phyloP scores from a whole-genome alignment of 805 yeast species.

The Teunomyces aglyptinius region DNA sequence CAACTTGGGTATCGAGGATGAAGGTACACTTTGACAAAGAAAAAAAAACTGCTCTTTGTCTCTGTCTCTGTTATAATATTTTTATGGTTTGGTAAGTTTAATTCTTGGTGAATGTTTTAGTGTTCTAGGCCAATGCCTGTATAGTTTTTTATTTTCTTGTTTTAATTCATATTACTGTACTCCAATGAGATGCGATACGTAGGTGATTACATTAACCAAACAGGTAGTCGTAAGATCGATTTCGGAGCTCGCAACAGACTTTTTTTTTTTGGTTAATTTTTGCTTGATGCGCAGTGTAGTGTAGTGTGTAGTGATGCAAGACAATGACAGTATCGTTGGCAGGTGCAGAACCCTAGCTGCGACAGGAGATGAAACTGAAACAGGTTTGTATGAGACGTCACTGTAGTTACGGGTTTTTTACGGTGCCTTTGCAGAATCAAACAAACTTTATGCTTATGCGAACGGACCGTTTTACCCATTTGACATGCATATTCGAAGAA shows the following conservation, averaged over 20 bases:
- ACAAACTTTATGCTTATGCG: background rate
- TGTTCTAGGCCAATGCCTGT: constrained; percentile 1
- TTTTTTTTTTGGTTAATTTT: no score
- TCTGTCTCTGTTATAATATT: background rate
- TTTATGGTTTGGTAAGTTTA: constrained; percentile 4
- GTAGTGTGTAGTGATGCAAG: no score
- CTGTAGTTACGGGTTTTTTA: background rate
- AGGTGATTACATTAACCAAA: background rate
- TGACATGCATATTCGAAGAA: no score
- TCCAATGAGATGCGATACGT: constrained; percentile 1
- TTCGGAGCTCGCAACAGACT: background rate
- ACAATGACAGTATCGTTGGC: background rate
- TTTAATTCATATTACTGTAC: constrained; percentile 1
- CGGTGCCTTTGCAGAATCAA: background rate
- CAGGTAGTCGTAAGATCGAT: background rate
- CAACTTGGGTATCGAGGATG: constrained; percentile 46
- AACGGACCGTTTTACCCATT: no score
- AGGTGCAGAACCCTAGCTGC: background rate
- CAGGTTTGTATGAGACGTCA: background rate
- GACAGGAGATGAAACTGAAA: background rate
- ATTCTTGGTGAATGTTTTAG: constrained; percentile 5
- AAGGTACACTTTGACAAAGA: constrained; percentile 29
- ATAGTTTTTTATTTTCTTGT: constrained; percentile 2
- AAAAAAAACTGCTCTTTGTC: no score
- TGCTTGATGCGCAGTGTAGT: no score